Base-by-base conservation (phyloP, 495 filamentous ascomycete genomes). In the Glarea lozoyensis region DNA sequence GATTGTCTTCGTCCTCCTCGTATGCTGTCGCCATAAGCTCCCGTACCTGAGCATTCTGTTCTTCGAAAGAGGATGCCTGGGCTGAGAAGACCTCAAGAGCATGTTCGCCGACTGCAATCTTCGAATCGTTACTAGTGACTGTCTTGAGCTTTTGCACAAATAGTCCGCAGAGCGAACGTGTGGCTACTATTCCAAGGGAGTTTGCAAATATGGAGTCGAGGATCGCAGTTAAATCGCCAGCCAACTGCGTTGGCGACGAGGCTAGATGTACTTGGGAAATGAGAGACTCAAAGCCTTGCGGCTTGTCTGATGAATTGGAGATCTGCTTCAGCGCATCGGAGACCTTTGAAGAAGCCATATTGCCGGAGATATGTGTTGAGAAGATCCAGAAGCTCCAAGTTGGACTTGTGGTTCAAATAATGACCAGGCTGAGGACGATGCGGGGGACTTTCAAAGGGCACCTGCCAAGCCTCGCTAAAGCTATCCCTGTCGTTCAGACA, bases 1-100 rank as follows among this genome's bases (percentile, higher is more conserved):
- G 62, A 62, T 84, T 90, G 56, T 94, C 86, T 16, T 95, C 88
- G 45, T 85, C 71, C 20, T 60, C 61, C 59, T 95, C 87, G 66
- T 92, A 81, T 18, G 88, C 85, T 40, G 84, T 74, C 3, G 93
- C 92, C 4, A 94, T 70, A 18, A 87, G 72, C 52, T 88, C 79
- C 36, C 88, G 82, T 39, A 97, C 75, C 44, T 73, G 70, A 1
- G 80, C 72, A 52, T 88, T 86, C 46, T 84, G 78, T 60, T 96
- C 86, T 62, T 97, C 93, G 54, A 85, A 85, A 3, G 84, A 86
- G 25, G 48, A 52, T 0, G 55, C 45, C 30, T 54, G 55, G 6
- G 42, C 23, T 18, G 39, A 32, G 25, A 58, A 45, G 37, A 52
- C 46, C 20, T n/a, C 13, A 10, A 58, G 48, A 22, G 48, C 45